Percentiles rank a stretch among this genome's conserved stretches.
Conservation (phyloP, 441 rosid species). For the Melastoma candidum region DNA sequence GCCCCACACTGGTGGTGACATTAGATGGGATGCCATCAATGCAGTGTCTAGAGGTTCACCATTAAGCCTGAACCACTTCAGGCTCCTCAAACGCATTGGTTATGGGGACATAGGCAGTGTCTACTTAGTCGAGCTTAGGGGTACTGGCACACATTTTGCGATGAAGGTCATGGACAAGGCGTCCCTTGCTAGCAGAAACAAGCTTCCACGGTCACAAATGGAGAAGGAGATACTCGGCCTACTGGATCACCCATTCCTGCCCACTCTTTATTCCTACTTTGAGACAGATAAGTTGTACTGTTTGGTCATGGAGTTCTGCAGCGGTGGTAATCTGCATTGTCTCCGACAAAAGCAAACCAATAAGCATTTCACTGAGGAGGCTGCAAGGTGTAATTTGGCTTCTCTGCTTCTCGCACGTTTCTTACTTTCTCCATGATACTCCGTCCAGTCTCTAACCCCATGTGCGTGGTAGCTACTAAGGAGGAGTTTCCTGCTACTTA, state of each 20-base stretch:
- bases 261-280: constrained; percentile 6
- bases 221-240: constrained; percentile 11
- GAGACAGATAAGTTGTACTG: constrained; percentile 6
- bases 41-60: background rate
- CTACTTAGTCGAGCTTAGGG: constrained; percentile 6
- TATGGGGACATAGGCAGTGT: constrained; percentile 14
- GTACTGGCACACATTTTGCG: constrained; percentile 2
- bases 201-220: constrained; percentile 9
- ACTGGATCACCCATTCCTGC: constrained; percentile 12
- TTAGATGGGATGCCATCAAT: constrained; percentile 13
- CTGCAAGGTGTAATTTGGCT: constrained; percentile 3
- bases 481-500: too few species aligned
- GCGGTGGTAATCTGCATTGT: constrained; percentile 8
- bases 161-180: constrained; percentile 10
- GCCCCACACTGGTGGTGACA: constrained; percentile 1
- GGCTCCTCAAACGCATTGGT: constrained; percentile 9
- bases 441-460: too few species aligned
- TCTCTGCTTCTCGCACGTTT: background rate
- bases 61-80: constrained; percentile 9
- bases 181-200: constrained; percentile 9
- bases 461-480: too few species aligned
- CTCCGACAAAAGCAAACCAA: constrained; percentile 10
- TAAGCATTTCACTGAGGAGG: constrained; percentile 9
- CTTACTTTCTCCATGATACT: background rate
- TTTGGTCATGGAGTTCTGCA: constrained; percentile 13